Conservation (phyloP, 805 yeast genomes). For the Torulaspora maleeae region DNA sequence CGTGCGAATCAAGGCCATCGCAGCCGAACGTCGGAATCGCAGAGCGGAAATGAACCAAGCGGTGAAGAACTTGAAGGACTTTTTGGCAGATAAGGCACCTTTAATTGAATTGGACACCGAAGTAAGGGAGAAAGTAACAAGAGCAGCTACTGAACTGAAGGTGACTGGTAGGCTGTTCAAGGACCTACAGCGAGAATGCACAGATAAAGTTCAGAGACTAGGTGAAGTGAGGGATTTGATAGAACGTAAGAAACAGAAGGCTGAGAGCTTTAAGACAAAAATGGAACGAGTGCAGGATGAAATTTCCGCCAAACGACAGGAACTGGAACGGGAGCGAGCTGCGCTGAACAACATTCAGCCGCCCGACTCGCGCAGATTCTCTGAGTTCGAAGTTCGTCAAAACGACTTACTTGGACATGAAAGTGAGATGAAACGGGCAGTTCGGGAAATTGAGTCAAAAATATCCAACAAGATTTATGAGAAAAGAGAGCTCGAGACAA, state of each 20-base stretch:
- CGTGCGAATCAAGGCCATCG: conserved; percentile 43
- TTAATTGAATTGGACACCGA: conserved; percentile 30
- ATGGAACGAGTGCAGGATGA: conserved; percentile 17
- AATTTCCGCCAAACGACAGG: conserved; percentile 11
- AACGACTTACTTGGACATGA: conserved; percentile 22
- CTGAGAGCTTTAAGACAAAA: conserved; percentile 22
- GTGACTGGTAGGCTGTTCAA: conserved; percentile 21
- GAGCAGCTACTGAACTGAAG: conserved; percentile 35
- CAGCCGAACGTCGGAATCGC: conserved; percentile 26
- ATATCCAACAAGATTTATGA: conserved; percentile 40
- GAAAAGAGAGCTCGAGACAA: conserved; percentile 35
- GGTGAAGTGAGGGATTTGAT: conserved; percentile 18
- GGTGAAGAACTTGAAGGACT: conserved; percentile 25
- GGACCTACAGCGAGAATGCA: conserved; percentile 10
- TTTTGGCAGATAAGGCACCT: conserved; percentile 28
- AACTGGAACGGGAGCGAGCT: conserved; percentile 8
- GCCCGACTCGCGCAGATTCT: conserved; percentile 19
- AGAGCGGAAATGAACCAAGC: conserved; percentile 31
- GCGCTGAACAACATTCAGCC: conserved; percentile 10
- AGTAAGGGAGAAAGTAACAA: conserved; percentile 34
- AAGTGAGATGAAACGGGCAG: conserved; percentile 13
- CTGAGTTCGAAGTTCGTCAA: conserved; percentile 21
- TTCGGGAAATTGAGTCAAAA: conserved; percentile 30
- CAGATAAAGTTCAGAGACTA: conserved; percentile 12
- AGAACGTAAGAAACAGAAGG: conserved; percentile 14